Evolutionary conservation across 2,329 filamentous ascomycete species (phyloP).

Genomic region (Alternaria hordeiaustralica): DNA sequence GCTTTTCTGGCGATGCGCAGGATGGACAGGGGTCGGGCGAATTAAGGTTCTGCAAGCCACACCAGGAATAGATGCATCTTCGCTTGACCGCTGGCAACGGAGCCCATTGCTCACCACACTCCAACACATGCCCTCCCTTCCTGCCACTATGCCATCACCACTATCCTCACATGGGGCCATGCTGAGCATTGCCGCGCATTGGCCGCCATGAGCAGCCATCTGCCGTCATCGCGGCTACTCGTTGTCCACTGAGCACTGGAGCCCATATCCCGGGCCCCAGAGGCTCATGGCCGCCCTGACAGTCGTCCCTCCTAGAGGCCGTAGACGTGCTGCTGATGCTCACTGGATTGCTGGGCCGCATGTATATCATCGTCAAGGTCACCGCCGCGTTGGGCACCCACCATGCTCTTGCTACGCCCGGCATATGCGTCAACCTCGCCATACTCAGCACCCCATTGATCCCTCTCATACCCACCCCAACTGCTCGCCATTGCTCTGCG

Average conservation of each 20-base stretch:
- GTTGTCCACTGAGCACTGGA: conserved; percentile 18
- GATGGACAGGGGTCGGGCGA: conserved; percentile 32
- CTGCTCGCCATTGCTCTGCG: conserved; percentile 12
- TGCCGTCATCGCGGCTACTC: conserved; percentile 30
- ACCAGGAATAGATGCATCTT: conserved; percentile 46
- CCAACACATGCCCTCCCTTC: conserved; percentile 33
- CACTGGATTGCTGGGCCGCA: conserved; percentile 23
- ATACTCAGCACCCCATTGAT: conserved; percentile 9
- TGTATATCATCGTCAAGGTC: conserved; percentile 36
- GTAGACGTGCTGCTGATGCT: conserved; percentile 33
- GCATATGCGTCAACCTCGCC: conserved; percentile 8
- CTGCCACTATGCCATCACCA: conserved; percentile 27
- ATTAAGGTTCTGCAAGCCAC: conserved; percentile 51
- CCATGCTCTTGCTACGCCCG: conserved; percentile 12
- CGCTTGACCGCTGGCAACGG: conserved; percentile 29
- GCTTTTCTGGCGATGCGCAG: conserved; percentile 37
- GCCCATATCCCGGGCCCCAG: conserved; percentile 20
- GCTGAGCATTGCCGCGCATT: conserved; percentile 34
- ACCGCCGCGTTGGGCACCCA: conserved; percentile 32
- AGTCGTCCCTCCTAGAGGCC: conserved; percentile 26
- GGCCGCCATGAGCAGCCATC: conserved; percentile 30
- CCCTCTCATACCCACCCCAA: conserved; percentile 12
- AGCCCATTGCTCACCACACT: conserved; percentile 42
- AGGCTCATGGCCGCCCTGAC: conserved; percentile 29
- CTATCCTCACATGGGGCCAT: conserved; percentile 27